Evolutionary conservation across 2,329 filamentous ascomycete species (phyloP).

Genomic region (Talaromyces sp.): DNA sequence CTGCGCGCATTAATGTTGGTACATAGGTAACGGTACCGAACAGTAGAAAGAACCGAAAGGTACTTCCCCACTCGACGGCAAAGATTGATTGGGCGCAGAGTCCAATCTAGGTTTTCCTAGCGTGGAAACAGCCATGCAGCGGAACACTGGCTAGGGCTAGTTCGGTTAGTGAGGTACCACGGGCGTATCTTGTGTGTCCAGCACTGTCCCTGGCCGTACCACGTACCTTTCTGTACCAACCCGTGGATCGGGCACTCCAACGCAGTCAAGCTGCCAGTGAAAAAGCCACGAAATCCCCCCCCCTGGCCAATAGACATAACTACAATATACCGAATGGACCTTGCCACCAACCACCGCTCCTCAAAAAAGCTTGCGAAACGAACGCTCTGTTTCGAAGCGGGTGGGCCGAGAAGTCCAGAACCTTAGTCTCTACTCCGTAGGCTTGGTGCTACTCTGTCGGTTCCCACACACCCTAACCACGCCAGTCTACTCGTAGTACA

Average conservation of each 20-base stretch:
- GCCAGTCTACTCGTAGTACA: not conserved
- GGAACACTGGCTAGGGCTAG: not conserved
- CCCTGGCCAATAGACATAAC: not conserved
- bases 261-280: not conserved
- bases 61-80: not conserved
- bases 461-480: not conserved
- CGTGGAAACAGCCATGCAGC: not conserved
- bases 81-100: not conserved
- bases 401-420: constrained; percentile 5
- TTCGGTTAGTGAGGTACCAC: not conserved
- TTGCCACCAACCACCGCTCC: not conserved
- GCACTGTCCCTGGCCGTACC: not conserved
- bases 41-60: not conserved
- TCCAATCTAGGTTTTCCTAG: not conserved
- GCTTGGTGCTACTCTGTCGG: not conserved
- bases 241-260: constrained; percentile 1
- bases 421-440: too few species aligned
- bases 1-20: not conserved
- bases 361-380: constrained; percentile 1
- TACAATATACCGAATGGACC: not conserved
- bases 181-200: not conserved
- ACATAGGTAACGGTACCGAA: not conserved
- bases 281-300: not conserved
- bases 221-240: not conserved
- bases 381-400: constrained; percentile 5